These are phyloP conservation scores for Pestalotiopsis sp. DNA, from an alignment of 2,329 filamentous ascomycete species.

Conservation along the genomic window DNA sequence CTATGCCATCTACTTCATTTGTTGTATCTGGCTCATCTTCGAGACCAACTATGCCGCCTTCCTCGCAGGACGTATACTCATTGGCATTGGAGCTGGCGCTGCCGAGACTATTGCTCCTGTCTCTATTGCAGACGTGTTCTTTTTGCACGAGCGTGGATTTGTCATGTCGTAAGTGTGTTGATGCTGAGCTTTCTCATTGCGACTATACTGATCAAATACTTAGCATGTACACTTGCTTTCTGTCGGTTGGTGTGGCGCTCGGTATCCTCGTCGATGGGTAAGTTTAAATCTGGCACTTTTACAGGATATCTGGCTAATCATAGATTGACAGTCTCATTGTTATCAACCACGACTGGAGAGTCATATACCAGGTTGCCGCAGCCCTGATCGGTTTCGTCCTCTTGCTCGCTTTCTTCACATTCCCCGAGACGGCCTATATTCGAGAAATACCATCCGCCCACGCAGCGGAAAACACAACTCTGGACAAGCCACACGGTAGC, in stretches of 20 bases:
- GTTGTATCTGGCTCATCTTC: constrained; percentile 45
- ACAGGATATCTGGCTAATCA: neutral
- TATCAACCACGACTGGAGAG: constrained; percentile 50
- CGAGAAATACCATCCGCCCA: constrained; percentile 27
- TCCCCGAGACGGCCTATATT: constrained; percentile 57
- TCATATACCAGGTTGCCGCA: constrained; percentile 54
- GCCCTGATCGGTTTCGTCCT: constrained; percentile 53
- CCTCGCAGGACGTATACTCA: constrained; percentile 49
- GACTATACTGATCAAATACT: neutral
- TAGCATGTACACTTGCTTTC: constrained; percentile 40
- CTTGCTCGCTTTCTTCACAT: constrained; percentile 52
- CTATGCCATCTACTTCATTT: constrained; percentile 45
- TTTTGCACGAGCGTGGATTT: constrained; percentile 56
- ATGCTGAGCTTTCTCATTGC: neutral
- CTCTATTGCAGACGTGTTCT: constrained; percentile 50
- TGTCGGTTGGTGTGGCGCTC: constrained; percentile 44
- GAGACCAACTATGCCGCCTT: constrained; percentile 44
- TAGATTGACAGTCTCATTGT: constrained; percentile 44
- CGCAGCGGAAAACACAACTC: constrained; percentile 11
- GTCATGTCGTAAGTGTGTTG: constrained; percentile 48
- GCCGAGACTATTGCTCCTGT: constrained; percentile 48
- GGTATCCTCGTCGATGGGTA: constrained; percentile 47
- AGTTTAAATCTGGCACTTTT: constrained; percentile 7
- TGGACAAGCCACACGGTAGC: neutral
- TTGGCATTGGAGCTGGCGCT: constrained; percentile 57